Evolutionary conservation across 768 basidiomycete species (phyloP).

Genomic region (Candolleomyces aberdarensis): DNA sequence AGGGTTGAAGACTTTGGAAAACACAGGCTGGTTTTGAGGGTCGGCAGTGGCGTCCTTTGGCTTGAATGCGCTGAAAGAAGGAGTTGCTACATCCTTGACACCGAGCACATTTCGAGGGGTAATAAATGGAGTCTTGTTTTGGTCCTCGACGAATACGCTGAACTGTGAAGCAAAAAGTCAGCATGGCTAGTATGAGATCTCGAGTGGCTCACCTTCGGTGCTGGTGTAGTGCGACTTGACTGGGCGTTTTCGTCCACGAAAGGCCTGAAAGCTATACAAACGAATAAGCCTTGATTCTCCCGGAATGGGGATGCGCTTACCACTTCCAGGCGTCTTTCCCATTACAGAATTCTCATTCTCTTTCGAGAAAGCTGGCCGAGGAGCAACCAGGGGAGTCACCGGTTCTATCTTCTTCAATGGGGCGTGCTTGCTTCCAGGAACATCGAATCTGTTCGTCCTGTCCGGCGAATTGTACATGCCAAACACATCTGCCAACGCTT

Average conservation of each 20-base stretch:
- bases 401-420: slow-evolving; percentile 67
- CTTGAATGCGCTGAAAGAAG: slow-evolving; percentile 23
- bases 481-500: slow-evolving; percentile 91
- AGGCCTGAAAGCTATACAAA: slow-evolving; percentile 55
- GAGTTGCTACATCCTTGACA: slow-evolving; percentile 44
- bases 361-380: slow-evolving; percentile 27
- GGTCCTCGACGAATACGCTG: slow-evolving; percentile 61
- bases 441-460: slow-evolving; percentile 51
- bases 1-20: slow-evolving; percentile 67
- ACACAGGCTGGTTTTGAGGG: slow-evolving; percentile 37
- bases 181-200: not conserved
- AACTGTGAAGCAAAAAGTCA: slow-evolving; percentile 40
- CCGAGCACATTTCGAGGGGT: slow-evolving; percentile 45
- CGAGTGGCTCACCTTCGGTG: slow-evolving; percentile 35
- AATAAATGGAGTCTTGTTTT: slow-evolving; percentile 40
- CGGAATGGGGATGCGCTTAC: slow-evolving; percentile 11
- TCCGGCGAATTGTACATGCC: slow-evolving; percentile 95
- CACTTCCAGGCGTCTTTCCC: slow-evolving; percentile 35
- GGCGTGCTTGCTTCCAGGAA: slow-evolving; percentile 68
- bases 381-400: slow-evolving; percentile 41
- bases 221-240: slow-evolving; percentile 40
- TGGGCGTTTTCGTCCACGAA: slow-evolving; percentile 62
- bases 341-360: slow-evolving; percentile 39
- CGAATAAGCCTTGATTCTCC: not conserved
- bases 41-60: slow-evolving; percentile 37